These are phyloP conservation scores for Massospora cicadina DNA, from an alignment of 371 early-diverging fungal genomes.

Conservation along the genomic window DNA sequence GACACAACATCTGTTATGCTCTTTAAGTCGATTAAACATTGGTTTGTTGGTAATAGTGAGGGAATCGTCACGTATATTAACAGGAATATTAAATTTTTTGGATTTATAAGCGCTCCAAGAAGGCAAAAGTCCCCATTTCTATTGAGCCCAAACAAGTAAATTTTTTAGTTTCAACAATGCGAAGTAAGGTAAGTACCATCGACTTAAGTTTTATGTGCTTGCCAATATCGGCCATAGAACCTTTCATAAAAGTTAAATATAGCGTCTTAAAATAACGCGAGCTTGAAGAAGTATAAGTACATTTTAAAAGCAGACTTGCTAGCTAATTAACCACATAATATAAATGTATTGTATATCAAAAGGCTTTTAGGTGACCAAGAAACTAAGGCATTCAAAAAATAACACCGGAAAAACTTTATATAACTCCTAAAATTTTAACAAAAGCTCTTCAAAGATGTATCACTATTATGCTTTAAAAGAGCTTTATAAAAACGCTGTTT, in stretches of 20 bases:
- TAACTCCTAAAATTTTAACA: too few species aligned
- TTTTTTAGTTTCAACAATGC: neutral
- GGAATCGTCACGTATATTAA: constrained; percentile 10
- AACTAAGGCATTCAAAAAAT: too few species aligned
- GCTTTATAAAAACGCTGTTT: too few species aligned
- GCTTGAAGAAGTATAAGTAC: neutral
- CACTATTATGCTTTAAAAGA: too few species aligned
- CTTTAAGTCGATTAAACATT: constrained; percentile 1
- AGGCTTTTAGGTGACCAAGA: too few species aligned
- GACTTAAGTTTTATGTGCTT: neutral
- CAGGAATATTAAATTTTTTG: neutral
- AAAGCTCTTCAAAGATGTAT: too few species aligned
- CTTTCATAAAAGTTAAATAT: neutral
- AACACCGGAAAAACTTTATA: too few species aligned
- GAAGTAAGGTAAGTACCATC: neutral
- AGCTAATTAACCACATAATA: too few species aligned
- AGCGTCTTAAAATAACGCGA: neutral
- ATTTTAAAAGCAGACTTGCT: too few species aligned
- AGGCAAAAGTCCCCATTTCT: constrained; percentile 12
- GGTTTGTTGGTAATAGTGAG: constrained; percentile 1
- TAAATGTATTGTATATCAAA: too few species aligned
- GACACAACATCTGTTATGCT: neutral
- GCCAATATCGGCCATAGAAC: neutral
- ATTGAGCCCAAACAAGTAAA: neutral
- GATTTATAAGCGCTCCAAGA: neutral